A percentile compares a stretch with the other conserved stretches of the same genome.
These are phyloP conservation scores for Chrysanthemum makinoi DNA, from an alignment of 129 eudicot genomes.

Conservation along the genomic window DNA sequence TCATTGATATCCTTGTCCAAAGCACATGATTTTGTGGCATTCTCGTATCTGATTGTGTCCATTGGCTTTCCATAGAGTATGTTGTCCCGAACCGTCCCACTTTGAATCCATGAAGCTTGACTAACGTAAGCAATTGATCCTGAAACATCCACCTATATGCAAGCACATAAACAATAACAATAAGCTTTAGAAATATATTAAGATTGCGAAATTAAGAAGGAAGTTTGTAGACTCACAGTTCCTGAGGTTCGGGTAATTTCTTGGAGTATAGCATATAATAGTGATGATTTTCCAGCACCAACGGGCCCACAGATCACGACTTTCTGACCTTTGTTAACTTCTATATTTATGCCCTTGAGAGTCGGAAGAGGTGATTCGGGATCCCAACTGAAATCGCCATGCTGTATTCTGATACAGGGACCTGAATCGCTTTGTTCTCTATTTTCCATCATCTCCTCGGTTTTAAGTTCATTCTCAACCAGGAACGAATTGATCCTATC, in stretches of 20 bases:
- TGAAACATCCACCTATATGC: constrained; percentile 39
- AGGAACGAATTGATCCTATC: constrained; percentile 53
- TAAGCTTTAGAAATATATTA: constrained; percentile 13
- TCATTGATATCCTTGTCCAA: constrained; percentile 61
- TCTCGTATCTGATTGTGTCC: constrained; percentile 44
- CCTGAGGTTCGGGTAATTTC: constrained; percentile 58
- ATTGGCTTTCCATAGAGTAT: constrained; percentile 67
- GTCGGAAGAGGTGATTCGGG: constrained; percentile 35
- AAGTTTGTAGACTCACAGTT: constrained; percentile 36
- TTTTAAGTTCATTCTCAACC: constrained; percentile 51
- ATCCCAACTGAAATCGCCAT: constrained; percentile 66
- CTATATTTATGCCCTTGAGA: constrained; percentile 33
- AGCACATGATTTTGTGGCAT: constrained; percentile 53
- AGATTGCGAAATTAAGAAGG: neutral
- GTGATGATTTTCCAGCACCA: constrained; percentile 76
- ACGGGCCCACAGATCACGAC: constrained; percentile 67
- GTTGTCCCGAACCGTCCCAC: constrained; percentile 67
- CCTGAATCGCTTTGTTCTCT: constrained; percentile 12
- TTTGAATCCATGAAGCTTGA: constrained; percentile 72
- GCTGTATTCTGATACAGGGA: constrained; percentile 27
- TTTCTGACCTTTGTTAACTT: constrained; percentile 41
- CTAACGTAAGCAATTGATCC: constrained; percentile 76
- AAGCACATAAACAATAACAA: neutral
- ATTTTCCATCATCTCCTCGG: constrained; percentile 8
- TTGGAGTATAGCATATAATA: constrained; percentile 45